phyloP scores from a whole-genome alignment of 495 filamentous ascomycete species.

The Tuber magnatum region DNA sequence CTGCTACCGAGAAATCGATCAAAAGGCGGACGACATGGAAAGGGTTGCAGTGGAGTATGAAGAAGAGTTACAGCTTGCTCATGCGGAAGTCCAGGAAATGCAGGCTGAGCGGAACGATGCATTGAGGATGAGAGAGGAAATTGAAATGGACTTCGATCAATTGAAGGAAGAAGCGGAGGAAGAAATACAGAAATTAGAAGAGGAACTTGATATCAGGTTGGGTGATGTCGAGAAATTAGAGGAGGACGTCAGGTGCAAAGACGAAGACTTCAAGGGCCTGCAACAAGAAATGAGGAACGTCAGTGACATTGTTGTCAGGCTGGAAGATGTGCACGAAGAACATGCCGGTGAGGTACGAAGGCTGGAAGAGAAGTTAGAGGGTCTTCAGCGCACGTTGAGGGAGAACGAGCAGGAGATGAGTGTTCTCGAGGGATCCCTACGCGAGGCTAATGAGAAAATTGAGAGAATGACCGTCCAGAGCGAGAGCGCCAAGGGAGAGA shows the following conservation, averaged over 20 bases:
- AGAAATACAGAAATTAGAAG: constrained; percentile 75
- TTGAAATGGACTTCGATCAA: constrained; percentile 71
- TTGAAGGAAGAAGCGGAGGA: constrained; percentile 72
- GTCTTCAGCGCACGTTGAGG: constrained; percentile 65
- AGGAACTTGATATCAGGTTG: constrained; percentile 63
- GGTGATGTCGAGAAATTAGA: constrained; percentile 66
- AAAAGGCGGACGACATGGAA: constrained; percentile 55
- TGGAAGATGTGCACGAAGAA: constrained; percentile 77
- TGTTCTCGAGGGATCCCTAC: constrained; percentile 63
- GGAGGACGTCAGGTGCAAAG: constrained; percentile 60
- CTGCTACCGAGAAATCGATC: constrained; percentile 55
- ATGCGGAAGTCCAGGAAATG: constrained; percentile 72
- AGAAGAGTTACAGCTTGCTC: constrained; percentile 66
- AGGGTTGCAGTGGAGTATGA: constrained; percentile 58
- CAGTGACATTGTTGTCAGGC: constrained; percentile 70
- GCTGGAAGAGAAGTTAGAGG: constrained; percentile 53
- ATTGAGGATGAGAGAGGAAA: constrained; percentile 64
- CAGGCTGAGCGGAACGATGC: constrained; percentile 83
- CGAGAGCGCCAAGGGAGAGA: constrained; percentile 86
- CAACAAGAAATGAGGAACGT: constrained; percentile 87
- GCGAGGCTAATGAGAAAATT: constrained; percentile 75
- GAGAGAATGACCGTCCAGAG: constrained; percentile 80
- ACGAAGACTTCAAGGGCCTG: constrained; percentile 74
- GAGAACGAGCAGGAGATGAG: constrained; percentile 72
- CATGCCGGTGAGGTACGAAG: constrained; percentile 32